Base-by-base conservation (phyloP, 2,329 filamentous ascomycete species). In the Arachnopeziza araneosa region DNA sequence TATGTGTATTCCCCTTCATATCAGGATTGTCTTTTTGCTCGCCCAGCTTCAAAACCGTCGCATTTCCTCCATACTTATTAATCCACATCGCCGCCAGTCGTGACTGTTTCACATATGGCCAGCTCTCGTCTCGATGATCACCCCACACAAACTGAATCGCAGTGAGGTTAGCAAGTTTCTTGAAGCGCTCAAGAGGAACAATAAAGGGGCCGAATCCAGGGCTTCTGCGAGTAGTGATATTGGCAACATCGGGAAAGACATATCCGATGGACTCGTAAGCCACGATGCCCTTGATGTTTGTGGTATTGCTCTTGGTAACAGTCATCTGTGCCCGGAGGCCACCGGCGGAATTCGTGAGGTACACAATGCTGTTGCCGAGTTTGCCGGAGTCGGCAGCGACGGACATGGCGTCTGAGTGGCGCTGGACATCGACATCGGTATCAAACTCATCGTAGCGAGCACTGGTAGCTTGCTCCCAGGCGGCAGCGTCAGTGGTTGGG, bases 101-200 rank as follows among this genome's bases (percentile, higher is more conserved):
- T 12, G 54, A 58, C 26, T 56, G 50, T 52, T 49, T 23, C 14
- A 62, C 26, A 48, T 53, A 55, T 19, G 19, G 17, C 21, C 21
- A 55, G 1, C 48, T 44, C 22, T 57, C 50, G 8, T 30, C 23
- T 19, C 59, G 23, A 30, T 64, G 60, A 50, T 64, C 62, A 1
- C 62, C 62, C 62, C 62, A 62, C 8, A 62, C 56, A 53, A 64
- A 62, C 36, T 64, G 62, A 22, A 64, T 57, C 7, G 50, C 55
- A n/a, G 21, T 55, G 12, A 64, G 5, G 4, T 56, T 57, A 8
- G 58, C 60, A 23, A 64, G 44, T n/a, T 62, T 64, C 51, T 57
- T 57, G 53, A 59, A 64, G 3, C 59, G 30, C n/a, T 64, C 60
- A 7, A 56, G 19, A 2, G 62, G 56, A 19, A 64, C 58, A 1